Base-by-base conservation (phyloP, 345 rosid genomes). In the Murraya paniculata region DNA sequence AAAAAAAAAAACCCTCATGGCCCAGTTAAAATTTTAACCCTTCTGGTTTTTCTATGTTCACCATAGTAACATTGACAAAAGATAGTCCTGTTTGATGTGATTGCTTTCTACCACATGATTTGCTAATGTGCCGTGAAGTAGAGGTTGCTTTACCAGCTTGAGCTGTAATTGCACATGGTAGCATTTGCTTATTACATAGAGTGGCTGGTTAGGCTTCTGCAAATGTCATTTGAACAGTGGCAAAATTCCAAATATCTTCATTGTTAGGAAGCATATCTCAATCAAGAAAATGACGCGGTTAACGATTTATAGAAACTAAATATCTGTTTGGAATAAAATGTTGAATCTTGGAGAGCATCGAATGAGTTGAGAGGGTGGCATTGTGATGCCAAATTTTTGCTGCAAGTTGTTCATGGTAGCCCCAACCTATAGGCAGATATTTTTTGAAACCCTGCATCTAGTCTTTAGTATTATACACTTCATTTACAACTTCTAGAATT, bases 391-490 rank as follows among this genome's bases (percentile, higher is more conserved):
- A 80, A 83, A 72, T 78, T 76, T 77, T 74, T 79, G 71, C 72
- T 80, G 87, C 91, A 90, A 93, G 88, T 91, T 86, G 98, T 48
- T 22, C 50, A 58, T 82, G 27, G 61, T 83, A 74, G 85, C 74
- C 90, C 86, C 83, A 65, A 50, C 75, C 84, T 84, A 82, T 53
- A 56, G 61, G 35, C 83, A 81, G 78, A 73, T 18, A 65, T 74
- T 56, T 70, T 62, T 21, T 77, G 33, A 84, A 81, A 83, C 83
- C 77, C 72, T 80, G 79, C 88, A 74, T 76, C 64, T 86, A 75
- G 85, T 14, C 80, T 74, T 77, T 71, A 74, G 84, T 78, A 84
- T 70, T 3, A 45, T 45, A 45, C 13, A 35, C 74, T 80, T 82
- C 75, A 82, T 78, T 70, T 73, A 33, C 55, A 39, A 35, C 79